Base-by-base conservation (phyloP, 306 rosid species). In the Medicago ruthenica region DNA sequence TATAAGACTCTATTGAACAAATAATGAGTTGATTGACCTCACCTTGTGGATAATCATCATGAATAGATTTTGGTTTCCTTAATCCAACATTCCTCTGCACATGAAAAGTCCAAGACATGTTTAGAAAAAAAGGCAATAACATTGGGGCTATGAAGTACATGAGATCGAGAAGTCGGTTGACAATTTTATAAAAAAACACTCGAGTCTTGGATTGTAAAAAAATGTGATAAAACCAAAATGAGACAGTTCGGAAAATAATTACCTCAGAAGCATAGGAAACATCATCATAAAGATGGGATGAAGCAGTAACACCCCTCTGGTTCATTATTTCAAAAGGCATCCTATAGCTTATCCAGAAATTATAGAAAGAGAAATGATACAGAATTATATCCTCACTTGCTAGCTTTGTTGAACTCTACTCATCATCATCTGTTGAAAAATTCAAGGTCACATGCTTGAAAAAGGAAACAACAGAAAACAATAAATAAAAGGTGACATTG, bases 281-380 rank as follows among this genome's bases (percentile, higher is more conserved):
- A 60, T 88, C 97, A 63, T 85, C 93, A 80, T 76, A 91, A 76
- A 78, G 79, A 77, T 79, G 95, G 22, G 95, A 71, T 48, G 95
- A 80, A 82, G 89, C 85, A 62, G 92, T 64, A 37, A 82, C 86
- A 50, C 88, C 88, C 81, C 90, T 85, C 70, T 86, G 88, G 67
- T 86, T 89, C 91, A 81, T 86, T 62, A 88, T 39, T 84, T 92
- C 90, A 77, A 82, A 92, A 82, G 93, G 93, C 97, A 92, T 92
- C 73, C 84, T 81, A 83, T 79, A 76, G 81, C 78, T 79, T 72
- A 77, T 81, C 83, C 79, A 53, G 75, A 69, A 77, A 76, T 65
- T 51, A 27, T 47, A 24, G 16, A 73, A 83, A 61, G 60, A 41
- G 16, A 31, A 62, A n/a, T 65, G 61, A 24, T 16, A 66, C 62